Conservation (phyloP, 768 basidiomycete genomes). For the Podaxis rugospora region DNA sequence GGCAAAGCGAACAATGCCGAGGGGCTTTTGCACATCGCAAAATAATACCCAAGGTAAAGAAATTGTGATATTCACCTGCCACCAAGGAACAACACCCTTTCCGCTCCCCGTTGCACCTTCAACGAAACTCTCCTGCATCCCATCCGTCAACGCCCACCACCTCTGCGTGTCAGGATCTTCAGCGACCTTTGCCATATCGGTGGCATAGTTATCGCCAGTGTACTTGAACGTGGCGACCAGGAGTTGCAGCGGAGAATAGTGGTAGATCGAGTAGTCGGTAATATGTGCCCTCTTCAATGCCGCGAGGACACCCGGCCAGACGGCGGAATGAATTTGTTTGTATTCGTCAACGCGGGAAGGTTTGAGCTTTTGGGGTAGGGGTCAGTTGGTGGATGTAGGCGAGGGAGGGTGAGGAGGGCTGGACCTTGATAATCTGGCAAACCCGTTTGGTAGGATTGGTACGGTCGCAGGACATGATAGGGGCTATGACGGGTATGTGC, state of each 20-base stretch:
- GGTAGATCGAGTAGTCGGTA: conserved; percentile 72
- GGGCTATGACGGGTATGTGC: background rate
- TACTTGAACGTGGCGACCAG: conserved; percentile 83
- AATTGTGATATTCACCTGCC: conserved; percentile 39
- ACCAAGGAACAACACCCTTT: conserved; percentile 64
- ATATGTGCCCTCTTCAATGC: conserved; percentile 61
- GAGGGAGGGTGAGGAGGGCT: conserved; percentile 1
- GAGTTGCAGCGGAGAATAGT: conserved; percentile 56
- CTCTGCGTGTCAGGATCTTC: conserved; percentile 64
- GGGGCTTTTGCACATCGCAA: background rate
- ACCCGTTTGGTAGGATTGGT: conserved; percentile 40
- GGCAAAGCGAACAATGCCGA: background rate
- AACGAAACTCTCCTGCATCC: conserved; percentile 76
- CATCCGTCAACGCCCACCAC: conserved; percentile 78
- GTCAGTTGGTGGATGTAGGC: background rate
- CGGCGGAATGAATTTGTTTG: conserved; percentile 51
- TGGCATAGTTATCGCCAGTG: conserved; percentile 56
- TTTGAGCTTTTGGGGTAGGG: conserved; percentile 40
- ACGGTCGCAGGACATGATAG: background rate
- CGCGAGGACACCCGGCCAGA: conserved; percentile 68
- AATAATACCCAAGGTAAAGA: background rate
- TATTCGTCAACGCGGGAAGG: conserved; percentile 48
- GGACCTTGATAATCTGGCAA: conserved; percentile 71
- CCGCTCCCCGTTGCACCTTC: conserved; percentile 68
- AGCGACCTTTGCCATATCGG: conserved; percentile 61